Conservation (phyloP, 2,329 filamentous ascomycete genomes). For the Colletotrichum sidae region DNA sequence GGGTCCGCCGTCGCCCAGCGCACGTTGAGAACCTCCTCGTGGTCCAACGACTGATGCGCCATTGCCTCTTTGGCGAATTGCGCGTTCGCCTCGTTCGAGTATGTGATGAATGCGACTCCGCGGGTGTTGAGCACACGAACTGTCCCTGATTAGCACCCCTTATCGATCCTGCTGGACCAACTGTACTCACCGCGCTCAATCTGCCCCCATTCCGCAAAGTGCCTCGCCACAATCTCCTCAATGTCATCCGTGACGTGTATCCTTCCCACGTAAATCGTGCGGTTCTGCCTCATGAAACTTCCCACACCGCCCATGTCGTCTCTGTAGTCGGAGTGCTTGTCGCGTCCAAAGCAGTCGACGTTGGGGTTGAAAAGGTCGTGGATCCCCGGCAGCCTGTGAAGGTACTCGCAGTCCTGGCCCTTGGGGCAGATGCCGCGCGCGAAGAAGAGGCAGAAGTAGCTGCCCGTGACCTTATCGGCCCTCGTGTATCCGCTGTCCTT, state of each 20-base stretch:
- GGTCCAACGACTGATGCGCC: conserved; percentile 92
- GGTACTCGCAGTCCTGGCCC: conserved; percentile 92
- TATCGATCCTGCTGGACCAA: conserved; percentile 9
- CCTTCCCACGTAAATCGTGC: conserved; percentile 91
- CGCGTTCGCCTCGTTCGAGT: conserved; percentile 80
- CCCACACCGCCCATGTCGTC: conserved; percentile 99
- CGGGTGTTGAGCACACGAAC: conserved; percentile 86
- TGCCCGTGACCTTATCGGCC: conserved; percentile 80
- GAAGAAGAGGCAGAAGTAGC: conserved; percentile 92
- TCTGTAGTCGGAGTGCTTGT: conserved; percentile 92
- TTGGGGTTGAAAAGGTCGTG: conserved; percentile 95
- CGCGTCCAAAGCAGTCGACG: conserved; percentile 92
- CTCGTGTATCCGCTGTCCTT: conserved; percentile 83
- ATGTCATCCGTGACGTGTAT: conserved; percentile 98
- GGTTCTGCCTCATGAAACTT: conserved; percentile 91
- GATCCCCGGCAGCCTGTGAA: conserved; percentile 87
- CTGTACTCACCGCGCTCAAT: conserved; percentile 76
- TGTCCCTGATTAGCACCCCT: conserved; percentile 33
- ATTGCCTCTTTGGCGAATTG: conserved; percentile 96
- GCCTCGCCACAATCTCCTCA: conserved; percentile 92
- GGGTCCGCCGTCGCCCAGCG: conserved; percentile 97
- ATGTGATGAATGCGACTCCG: conserved; percentile 96
- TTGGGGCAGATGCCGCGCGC: conserved; percentile 77
- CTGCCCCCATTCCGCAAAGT: conserved; percentile 97
- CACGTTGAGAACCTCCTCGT: conserved; percentile 93